Percentiles rank a stretch among this genome's conserved stretches.
These are phyloP conservation scores for Eimeria sp. DNA, from an alignment of 169 alveolate genomes.

Conservation along the genomic window DNA sequence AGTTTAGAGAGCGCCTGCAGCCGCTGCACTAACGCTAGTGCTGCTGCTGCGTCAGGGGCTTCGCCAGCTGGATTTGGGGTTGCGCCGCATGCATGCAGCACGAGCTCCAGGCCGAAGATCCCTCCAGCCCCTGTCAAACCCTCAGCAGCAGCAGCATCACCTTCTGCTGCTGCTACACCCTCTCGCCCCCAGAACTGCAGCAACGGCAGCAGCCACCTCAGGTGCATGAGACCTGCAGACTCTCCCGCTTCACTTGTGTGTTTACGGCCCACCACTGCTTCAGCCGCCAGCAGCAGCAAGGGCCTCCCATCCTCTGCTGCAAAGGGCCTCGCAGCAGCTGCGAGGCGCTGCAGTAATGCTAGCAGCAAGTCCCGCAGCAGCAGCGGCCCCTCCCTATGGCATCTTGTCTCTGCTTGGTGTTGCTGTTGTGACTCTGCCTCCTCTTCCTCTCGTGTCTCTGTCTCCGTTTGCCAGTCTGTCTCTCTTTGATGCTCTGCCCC, in stretches of 20 bases:
- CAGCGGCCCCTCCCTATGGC: neutral
- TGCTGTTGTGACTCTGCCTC: neutral
- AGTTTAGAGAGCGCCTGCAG: conserved; percentile 3
- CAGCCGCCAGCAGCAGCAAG: conserved; percentile 58
- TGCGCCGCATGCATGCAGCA: conserved; percentile 57
- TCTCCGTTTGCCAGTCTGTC: neutral
- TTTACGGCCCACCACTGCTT: neutral
- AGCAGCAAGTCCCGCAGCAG: conserved; percentile 5
- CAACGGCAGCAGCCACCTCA: conserved; percentile 49
- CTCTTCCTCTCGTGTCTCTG: neutral
- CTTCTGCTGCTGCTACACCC: neutral
- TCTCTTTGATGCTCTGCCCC: neutral
- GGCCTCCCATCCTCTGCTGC: neutral
- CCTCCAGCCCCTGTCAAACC: conserved; percentile 4
- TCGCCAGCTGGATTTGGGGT: neutral
- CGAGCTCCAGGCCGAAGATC: neutral
- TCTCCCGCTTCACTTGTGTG: neutral
- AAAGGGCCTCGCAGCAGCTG: conserved; percentile 26
- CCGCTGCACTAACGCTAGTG: conserved; percentile 4
- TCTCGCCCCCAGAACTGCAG: conserved; percentile 24
- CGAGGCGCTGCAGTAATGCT: neutral
- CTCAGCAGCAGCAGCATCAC: neutral
- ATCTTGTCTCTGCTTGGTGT: neutral
- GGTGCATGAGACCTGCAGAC: neutral
- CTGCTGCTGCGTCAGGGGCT: neutral